A percentile compares a stretch with the other conserved stretches of the same genome.
Conservation (phyloP, 768 basidiomycete species). For the Trametes meyenii region DNA sequence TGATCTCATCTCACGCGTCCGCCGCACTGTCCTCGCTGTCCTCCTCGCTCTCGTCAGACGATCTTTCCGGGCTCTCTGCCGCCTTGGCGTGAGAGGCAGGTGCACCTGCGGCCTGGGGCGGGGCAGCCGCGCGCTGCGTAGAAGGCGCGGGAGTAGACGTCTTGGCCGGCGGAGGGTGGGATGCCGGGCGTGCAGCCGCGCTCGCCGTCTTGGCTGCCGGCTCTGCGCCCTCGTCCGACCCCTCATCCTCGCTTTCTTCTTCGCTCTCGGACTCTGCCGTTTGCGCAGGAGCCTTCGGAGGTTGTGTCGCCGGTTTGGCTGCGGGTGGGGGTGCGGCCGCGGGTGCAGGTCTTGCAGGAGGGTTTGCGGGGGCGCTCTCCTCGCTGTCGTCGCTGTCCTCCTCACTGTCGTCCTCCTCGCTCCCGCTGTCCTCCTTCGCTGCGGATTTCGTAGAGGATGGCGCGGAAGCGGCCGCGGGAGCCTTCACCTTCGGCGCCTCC, state of each 20-base stretch:
- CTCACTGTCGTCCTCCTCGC: constrained; percentile 15
- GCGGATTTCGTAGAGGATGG: constrained; percentile 24
- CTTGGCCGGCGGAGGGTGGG: not conserved
- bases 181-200: not conserved
- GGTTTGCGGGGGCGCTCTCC: constrained; percentile 14
- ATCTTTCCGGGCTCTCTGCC: too few relatives aligned
- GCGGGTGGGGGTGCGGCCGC: not conserved
- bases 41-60: too few relatives aligned
- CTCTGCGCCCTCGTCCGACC: not conserved
- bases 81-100: not conserved
- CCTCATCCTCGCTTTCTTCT: constrained; percentile 4
- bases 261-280: constrained; percentile 9
- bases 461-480: constrained; percentile 6
- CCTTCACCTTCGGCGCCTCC: constrained; percentile 8
- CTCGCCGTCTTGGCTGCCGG: not conserved
- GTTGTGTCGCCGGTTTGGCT: not conserved
- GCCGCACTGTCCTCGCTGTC: too few relatives aligned
- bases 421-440: constrained; percentile 10
- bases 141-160: not conserved
- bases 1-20: too few relatives aligned
- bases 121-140: not conserved
- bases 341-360: not conserved
- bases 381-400: constrained; percentile 31
- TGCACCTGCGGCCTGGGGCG: too few relatives aligned
- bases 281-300: constrained; percentile 3